These are phyloP conservation scores for Aaosphaeria arxii DNA, from an alignment of 2,329 filamentous ascomycete species.

Conservation along the genomic window DNA sequence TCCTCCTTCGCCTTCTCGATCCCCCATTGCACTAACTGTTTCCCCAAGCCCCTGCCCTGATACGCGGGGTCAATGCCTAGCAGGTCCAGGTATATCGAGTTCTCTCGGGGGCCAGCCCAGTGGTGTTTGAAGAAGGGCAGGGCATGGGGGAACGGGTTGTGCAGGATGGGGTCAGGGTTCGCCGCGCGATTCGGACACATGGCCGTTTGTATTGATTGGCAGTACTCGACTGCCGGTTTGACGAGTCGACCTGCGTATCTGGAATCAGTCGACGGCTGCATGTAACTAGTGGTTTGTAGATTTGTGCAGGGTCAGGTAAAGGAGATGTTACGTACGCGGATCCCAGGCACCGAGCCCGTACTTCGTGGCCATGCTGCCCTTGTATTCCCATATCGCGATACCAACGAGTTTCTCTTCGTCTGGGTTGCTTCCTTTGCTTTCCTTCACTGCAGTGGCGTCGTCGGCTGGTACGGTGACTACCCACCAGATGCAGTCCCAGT, in stretches of 20 bases:
- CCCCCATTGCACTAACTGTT: slow-evolving; percentile 39
- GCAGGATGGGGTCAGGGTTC: slow-evolving; percentile 1
- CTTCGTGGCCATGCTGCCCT: not conserved
- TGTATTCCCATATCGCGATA: slow-evolving; percentile 4
- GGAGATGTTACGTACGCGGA: not conserved
- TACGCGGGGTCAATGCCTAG: slow-evolving; percentile 36
- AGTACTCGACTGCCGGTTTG: too few species aligned
- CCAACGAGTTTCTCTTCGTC: slow-evolving; percentile 2
- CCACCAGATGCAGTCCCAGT: slow-evolving; percentile 2
- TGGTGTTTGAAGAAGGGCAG: slow-evolving; percentile 5
- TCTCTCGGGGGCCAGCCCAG: slow-evolving; percentile 12
- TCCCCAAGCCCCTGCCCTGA: slow-evolving; percentile 35
- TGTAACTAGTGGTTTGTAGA: not conserved
- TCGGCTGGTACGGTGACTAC: slow-evolving; percentile 1
- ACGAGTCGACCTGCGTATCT: too few species aligned
- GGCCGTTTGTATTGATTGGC: not conserved
- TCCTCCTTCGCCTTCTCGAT: slow-evolving; percentile 32
- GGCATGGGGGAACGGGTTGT: slow-evolving; percentile 1
- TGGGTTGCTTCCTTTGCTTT: not conserved
- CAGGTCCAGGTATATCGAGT: slow-evolving; percentile 37
- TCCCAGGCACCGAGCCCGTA: not conserved
- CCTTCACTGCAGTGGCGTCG: too few species aligned
- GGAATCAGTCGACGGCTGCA: not conserved
- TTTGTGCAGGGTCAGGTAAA: not conserved
- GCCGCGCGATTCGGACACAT: slow-evolving; percentile 6